Conservation (phyloP, 2,329 filamentous ascomycete genomes). For the Neoarthrinium moseri region DNA sequence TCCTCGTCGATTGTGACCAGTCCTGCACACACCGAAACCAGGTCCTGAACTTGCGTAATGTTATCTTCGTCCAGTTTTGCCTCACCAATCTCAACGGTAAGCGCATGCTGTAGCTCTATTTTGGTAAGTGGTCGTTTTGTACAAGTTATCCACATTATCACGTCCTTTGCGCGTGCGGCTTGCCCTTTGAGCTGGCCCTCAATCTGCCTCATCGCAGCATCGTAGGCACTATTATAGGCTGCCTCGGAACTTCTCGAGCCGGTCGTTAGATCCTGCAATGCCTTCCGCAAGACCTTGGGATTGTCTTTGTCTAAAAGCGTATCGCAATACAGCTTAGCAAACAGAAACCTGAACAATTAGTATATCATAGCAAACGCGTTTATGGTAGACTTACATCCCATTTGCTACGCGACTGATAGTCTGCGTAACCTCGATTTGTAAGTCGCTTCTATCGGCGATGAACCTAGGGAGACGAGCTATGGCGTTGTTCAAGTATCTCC, state of each 20-base stretch:
- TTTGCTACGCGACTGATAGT: constrained; percentile 12
- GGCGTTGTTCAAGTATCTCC: constrained; percentile 23
- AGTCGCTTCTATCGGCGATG: background rate
- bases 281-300: constrained; percentile 25
- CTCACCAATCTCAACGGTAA: constrained; percentile 31
- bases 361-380: background rate
- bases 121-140: constrained; percentile 29
- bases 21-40: constrained; percentile 37
- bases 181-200: constrained; percentile 29
- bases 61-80: constrained; percentile 30
- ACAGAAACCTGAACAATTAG: constrained; percentile 30
- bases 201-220: constrained; percentile 38
- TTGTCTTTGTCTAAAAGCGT: constrained; percentile 29
- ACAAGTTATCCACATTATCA: constrained; percentile 38
- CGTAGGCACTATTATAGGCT: constrained; percentile 39
- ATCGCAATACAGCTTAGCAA: constrained; percentile 33
- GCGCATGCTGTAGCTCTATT: constrained; percentile 36
- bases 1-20: constrained; percentile 38
- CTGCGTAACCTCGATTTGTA: background rate
- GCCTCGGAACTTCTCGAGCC: constrained; percentile 25
- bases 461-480: constrained; percentile 13
- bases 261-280: constrained; percentile 28
- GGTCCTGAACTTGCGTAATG: constrained; percentile 23
- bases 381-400: constrained; percentile 27
- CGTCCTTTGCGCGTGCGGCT: constrained; percentile 32